Percentiles rank a stretch among this genome's conserved stretches.
Evolutionary conservation across 495 filamentous ascomycete genomes (phyloP).

Genomic region (Gamarada debralockiae): DNA sequence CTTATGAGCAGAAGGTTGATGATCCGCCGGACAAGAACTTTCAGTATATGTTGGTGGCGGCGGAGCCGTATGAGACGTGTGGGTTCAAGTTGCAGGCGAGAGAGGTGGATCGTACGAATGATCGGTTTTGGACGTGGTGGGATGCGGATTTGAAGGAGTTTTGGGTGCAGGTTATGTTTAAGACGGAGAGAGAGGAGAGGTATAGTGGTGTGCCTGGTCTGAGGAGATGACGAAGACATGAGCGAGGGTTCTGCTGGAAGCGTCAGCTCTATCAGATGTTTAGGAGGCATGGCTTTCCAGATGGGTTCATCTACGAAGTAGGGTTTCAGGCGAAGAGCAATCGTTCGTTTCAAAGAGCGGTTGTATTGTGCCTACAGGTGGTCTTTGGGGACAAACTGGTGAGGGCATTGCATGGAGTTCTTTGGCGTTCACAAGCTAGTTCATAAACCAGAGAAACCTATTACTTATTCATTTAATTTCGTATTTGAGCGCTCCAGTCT

Average conservation of each 20-base stretch:
- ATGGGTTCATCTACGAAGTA: too few species aligned
- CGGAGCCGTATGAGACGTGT: constrained; percentile 97
- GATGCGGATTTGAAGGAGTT: constrained; percentile 97
- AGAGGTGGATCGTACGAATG: constrained; percentile 87
- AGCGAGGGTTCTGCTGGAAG: too few species aligned
- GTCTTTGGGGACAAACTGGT: too few species aligned
- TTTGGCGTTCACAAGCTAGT: too few species aligned
- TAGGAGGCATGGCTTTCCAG: too few species aligned
- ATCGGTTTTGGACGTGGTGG: constrained; percentile 89
- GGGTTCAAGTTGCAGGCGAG: constrained; percentile 93
- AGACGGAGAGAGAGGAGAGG: constrained; percentile 96
- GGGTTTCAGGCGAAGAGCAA: too few species aligned
- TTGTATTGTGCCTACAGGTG: too few species aligned
- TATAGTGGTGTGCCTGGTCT: constrained; percentile 92
- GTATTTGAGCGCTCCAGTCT: too few species aligned
- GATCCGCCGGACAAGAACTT: constrained; percentile 89
- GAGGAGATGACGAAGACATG: constrained; percentile 39
- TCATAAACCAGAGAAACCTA: background rate
- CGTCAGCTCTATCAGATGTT: too few species aligned
- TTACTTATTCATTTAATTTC: background rate
- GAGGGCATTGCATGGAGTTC: too few species aligned
- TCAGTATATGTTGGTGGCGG: constrained; percentile 93
- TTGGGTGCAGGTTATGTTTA: constrained; percentile 98
- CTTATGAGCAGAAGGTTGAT: constrained; percentile 93
- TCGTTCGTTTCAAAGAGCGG: too few species aligned